These are phyloP conservation scores for Dryas octopetala DNA, from an alignment of 306 rosid species.

Conservation along the genomic window DNA sequence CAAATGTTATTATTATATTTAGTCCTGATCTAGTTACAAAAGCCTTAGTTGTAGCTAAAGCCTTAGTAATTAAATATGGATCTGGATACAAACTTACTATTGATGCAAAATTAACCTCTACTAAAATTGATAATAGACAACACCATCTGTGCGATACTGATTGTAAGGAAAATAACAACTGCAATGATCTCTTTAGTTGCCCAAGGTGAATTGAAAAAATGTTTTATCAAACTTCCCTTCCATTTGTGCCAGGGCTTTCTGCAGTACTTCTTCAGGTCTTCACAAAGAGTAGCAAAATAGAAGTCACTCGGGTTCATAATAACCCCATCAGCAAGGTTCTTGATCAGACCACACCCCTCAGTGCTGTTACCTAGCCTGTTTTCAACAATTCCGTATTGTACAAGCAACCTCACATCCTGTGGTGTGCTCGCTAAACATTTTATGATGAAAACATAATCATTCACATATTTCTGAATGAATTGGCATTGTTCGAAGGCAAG, in stretches of 20 bases:
- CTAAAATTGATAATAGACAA: conserved; percentile 1
- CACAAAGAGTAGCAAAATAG: conserved; percentile 14
- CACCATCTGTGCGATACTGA: conserved; percentile 15
- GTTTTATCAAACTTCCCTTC: conserved; percentile 23
- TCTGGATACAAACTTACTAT: no score
- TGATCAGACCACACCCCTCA: conserved; percentile 5
- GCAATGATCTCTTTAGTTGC: conserved; percentile 21
- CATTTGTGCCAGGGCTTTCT: conserved; percentile 21
- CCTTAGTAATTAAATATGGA: no score
- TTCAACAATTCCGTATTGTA: conserved; percentile 3
- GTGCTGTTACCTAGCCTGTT: not conserved
- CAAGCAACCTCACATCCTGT: conserved; percentile 25
- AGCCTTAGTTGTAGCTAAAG: no score
- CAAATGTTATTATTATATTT: no score
- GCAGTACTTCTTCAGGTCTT: conserved; percentile 17
- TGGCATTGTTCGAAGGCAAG: no score
- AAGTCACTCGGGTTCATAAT: not conserved
- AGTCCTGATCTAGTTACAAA: no score
- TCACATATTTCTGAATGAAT: no score
- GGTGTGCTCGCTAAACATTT: conserved; percentile 7
- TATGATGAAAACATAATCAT: conserved; percentile 5
- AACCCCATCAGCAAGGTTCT: conserved; percentile 11
- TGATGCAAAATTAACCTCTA: no score
- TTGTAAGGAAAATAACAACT: conserved; percentile 9
- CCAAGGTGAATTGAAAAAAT: conserved; percentile 31